A percentile compares a stretch with the other conserved stretches of the same genome.
Conservation (phyloP, 805 yeast genomes). For the Candida coleopterorum region DNA sequence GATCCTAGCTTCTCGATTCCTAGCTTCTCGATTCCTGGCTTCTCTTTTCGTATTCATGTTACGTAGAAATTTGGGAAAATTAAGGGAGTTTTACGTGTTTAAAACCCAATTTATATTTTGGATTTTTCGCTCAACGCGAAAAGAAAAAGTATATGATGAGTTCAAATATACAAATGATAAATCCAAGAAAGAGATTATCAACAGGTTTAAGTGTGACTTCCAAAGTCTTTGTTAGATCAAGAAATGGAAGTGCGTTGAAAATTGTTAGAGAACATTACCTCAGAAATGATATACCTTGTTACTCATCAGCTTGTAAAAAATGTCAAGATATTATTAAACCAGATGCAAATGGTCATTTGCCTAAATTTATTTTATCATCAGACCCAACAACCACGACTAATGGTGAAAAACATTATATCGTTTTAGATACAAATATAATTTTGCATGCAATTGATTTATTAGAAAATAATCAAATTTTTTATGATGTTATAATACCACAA, state of each 20-base stretch:
- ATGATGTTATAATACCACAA: slow-evolving; percentile 92
- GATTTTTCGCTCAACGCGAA: too few relatives aligned
- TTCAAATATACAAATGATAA: slow-evolving; percentile 12
- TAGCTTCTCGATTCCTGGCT: background rate
- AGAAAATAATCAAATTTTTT: slow-evolving; percentile 71
- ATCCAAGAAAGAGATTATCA: slow-evolving; percentile 32
- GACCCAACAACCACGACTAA: slow-evolving; percentile 46
- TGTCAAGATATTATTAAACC: slow-evolving; percentile 57
- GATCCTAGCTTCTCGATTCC: background rate
- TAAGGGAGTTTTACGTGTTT: background rate
- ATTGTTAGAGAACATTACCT: slow-evolving; percentile 92
- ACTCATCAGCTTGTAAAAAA: slow-evolving; percentile 59
- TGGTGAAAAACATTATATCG: slow-evolving; percentile 72
- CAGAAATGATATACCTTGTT: slow-evolving; percentile 89
- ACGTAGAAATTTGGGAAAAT: background rate
- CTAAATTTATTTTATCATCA: slow-evolving; percentile 60
- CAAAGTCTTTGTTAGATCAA: slow-evolving; percentile 87
- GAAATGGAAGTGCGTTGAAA: slow-evolving; percentile 86
- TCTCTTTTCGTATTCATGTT: background rate
- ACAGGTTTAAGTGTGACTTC: slow-evolving; percentile 60
- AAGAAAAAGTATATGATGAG: slow-evolving; percentile 3
- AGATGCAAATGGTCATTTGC: slow-evolving; percentile 64
- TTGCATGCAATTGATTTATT: slow-evolving; percentile 85
- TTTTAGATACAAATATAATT: slow-evolving; percentile 85
- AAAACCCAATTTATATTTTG: too few relatives aligned